Conservation (phyloP, 192 early-diverging fungal species). For the Backusella westeae region DNA sequence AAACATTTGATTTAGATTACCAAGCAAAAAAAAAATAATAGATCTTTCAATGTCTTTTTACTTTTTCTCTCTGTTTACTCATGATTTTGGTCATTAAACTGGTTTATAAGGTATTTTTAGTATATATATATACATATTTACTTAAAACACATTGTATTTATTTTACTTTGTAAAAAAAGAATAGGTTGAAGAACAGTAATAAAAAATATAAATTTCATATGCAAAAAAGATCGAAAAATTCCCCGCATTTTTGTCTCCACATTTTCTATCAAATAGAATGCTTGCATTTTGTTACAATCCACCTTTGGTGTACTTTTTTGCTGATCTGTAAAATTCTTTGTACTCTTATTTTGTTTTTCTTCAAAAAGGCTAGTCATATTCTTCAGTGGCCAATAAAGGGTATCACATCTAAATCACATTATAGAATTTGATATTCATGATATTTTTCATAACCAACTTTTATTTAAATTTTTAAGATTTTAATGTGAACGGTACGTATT, state of each 20-base stretch:
- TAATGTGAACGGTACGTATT: no score
- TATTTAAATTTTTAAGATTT: no score
- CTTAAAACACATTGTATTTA: not conserved
- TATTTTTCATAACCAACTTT: no score
- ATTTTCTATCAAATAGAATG: not conserved
- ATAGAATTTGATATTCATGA: no score
- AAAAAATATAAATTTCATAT: not conserved
- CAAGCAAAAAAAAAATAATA: not conserved
- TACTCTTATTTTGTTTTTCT: not conserved
- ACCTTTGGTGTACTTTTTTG: not conserved
- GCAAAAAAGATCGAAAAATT: not conserved
- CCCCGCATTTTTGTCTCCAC: not conserved
- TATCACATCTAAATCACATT: no score
- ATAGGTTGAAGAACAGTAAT: not conserved
- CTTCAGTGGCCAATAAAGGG: no score
- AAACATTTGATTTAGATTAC: conserved; percentile 2
- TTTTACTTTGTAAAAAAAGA: not conserved
- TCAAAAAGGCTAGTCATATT: no score
- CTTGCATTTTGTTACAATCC: not conserved
- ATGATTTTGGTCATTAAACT: not conserved
- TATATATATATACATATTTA: not conserved
- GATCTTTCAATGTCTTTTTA: not conserved
- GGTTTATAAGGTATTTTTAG: no score
- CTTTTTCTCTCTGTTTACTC: not conserved
- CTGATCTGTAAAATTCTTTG: not conserved